A percentile compares a stretch with the other conserved stretches of the same genome.
Conservation (phyloP, 352 stramenopile species). For the Phytophthora fragariaefolia region DNA sequence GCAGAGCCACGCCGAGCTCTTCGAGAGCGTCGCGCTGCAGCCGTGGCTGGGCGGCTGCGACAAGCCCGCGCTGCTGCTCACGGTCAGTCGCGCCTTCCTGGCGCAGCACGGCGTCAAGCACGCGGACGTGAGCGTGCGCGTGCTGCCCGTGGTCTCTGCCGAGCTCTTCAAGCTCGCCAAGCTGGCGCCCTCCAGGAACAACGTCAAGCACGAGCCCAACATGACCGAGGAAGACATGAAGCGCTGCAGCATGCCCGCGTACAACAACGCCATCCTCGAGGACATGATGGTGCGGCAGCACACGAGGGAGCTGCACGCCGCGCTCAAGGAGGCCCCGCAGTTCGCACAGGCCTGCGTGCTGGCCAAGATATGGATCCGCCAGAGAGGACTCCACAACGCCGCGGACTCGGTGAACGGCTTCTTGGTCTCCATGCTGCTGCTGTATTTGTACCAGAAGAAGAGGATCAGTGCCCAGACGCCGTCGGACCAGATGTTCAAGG, state of each 20-base stretch:
- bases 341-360: constrained; percentile 85
- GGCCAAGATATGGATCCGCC: constrained; percentile 88
- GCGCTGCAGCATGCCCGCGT: constrained; percentile 78
- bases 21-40: constrained; percentile 63
- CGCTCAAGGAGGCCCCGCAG: constrained; percentile 63
- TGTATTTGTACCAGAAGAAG: constrained; percentile 84
- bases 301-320: constrained; percentile 80
- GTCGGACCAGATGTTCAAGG: constrained; percentile 89
- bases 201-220: constrained; percentile 79
- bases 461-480: constrained; percentile 71
- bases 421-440: constrained; percentile 81
- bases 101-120: constrained; percentile 58
- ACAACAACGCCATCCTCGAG: constrained; percentile 93
- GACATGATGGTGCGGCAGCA: constrained; percentile 89
- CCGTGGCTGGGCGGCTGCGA: constrained; percentile 80
- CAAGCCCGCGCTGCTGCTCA: constrained; percentile 77
- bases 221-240: constrained; percentile 80
- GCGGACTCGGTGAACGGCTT: constrained; percentile 89
- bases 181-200: constrained; percentile 81
- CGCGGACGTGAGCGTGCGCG: constrained; percentile 58
- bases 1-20: constrained; percentile 47
- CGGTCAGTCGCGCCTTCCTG: constrained; percentile 50
- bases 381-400: constrained; percentile 78
- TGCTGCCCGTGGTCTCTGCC: constrained; percentile 74
- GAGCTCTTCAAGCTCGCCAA: constrained; percentile 87